A percentile compares a stretch with the other conserved stretches of the same genome.
Evolutionary conservation across 768 basidiomycete genomes (phyloP).

Genomic region (Termitomyces bulborhizus): DNA sequence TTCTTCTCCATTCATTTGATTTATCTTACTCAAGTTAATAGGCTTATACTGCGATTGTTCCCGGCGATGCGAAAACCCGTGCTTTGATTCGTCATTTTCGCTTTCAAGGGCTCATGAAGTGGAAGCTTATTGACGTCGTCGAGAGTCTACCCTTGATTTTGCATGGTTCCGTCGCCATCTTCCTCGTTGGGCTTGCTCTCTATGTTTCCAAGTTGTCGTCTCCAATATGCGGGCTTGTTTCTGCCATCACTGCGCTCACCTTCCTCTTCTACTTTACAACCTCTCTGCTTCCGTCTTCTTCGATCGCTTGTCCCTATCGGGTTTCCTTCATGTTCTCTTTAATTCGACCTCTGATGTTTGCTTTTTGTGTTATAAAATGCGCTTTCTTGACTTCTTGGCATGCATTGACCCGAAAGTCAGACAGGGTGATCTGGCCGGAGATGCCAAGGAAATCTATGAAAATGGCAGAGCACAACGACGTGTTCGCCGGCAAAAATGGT

Average conservation of each 20-base stretch:
- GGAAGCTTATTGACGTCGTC: background rate
- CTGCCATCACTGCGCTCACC: background rate
- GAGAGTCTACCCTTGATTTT: background rate
- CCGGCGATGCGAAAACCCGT: background rate
- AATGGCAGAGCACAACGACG: background rate
- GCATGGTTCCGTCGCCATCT: background rate
- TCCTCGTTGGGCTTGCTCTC: background rate
- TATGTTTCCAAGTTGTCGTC: background rate
- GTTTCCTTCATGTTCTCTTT: background rate
- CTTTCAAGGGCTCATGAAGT: background rate
- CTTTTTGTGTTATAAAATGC: background rate
- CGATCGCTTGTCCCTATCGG: background rate
- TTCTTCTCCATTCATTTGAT: background rate
- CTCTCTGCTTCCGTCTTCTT: background rate
- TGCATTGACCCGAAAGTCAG: background rate
- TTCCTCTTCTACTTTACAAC: background rate
- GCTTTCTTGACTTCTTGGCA: background rate
- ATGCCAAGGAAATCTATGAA: background rate
- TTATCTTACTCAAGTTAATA: background rate
- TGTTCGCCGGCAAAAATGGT: background rate
- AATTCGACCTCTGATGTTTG: background rate
- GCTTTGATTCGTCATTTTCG: constrained; percentile 1
- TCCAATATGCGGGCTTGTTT: background rate
- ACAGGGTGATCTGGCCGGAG: background rate
- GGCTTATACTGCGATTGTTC: background rate